Evolutionary conservation across 805 yeast genomes (phyloP), one percentile per base, ranked within the genome.

Genomic region (Yamadazyma phyllophila): DNA sequence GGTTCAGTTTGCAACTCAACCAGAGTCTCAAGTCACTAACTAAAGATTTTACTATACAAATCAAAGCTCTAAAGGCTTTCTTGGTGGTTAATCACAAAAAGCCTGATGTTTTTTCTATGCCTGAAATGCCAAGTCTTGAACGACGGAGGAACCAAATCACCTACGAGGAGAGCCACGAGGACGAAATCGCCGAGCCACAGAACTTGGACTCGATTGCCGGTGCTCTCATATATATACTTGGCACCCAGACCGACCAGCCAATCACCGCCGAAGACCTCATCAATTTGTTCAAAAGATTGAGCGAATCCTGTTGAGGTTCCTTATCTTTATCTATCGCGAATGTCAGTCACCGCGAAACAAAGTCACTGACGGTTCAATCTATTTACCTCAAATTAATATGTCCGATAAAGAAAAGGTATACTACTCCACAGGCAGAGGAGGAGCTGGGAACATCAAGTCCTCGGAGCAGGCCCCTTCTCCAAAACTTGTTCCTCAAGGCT

Each of bases 401-500:
- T 14, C 43, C 12, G 29, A 17, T 17, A 39, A 40, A 14, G 66
- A 61, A 36, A 66, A 64, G 47, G 59, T 67, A 6, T 69, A 66
- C 47, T 77, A 76, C 52, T 74, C 88, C n/a, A 84, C 90, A 0
- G 91, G 91, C 4, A 74, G 92, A 52, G 92, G 92, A 9, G 92
- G 92, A 8, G 84, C 85, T 1, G 91, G 91, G 5, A 85, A 85
- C 61, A 78, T 84, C 44, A 69, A 75, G 53, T 54, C 69, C 2
- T 60, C 78, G 10, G 53, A 59, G 33, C 32, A 34, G 9, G 61
- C 67, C 27, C 81, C 81, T 3, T 70, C 79, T 7, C 85, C 85
- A 3, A 77, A 72, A 40, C 69, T 80, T 27, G 79, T 74, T 2
- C 78, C 79, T 2, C 80, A 76, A 52, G 85, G 86, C 2, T 74